Conservation (phyloP, 139 green algal species). For the Desmodesmus armatus region DNA sequence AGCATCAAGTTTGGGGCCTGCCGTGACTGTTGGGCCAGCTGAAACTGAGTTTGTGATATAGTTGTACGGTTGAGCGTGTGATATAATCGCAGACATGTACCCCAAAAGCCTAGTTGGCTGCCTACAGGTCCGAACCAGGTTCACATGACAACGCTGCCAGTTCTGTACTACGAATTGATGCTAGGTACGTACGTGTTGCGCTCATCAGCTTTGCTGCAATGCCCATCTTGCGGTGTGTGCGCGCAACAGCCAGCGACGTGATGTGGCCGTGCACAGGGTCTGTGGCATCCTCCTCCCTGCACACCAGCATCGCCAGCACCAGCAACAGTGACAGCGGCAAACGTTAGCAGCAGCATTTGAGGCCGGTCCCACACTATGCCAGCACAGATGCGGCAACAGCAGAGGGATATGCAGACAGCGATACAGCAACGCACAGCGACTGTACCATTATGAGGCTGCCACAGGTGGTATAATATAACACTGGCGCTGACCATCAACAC, state of each 20-base stretch:
- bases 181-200: slow-evolving; percentile 82
- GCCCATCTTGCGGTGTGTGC: slow-evolving; percentile 96
- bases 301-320: slow-evolving; percentile 1
- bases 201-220: slow-evolving; percentile 96
- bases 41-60: too few species aligned
- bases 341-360: too few species aligned
- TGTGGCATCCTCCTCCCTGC: slow-evolving; percentile 91
- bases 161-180: too few species aligned
- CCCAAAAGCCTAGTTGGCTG: background rate
- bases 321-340: background rate
- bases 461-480: too few species aligned
- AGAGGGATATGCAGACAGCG: too few species aligned
- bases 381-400: too few species aligned
- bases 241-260: slow-evolving; percentile 95
- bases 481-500: background rate
- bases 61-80: too few species aligned
- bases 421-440: background rate
- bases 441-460: background rate
- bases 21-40: too few species aligned
- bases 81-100: background rate
- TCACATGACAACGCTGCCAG: background rate
- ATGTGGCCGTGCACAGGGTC: slow-evolving; percentile 95
- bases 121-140: background rate
- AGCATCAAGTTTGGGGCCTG: too few species aligned
- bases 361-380: too few species aligned